phyloP scores from a whole-genome alignment of 106 monocot species.

The Dendrobium catenatum region DNA sequence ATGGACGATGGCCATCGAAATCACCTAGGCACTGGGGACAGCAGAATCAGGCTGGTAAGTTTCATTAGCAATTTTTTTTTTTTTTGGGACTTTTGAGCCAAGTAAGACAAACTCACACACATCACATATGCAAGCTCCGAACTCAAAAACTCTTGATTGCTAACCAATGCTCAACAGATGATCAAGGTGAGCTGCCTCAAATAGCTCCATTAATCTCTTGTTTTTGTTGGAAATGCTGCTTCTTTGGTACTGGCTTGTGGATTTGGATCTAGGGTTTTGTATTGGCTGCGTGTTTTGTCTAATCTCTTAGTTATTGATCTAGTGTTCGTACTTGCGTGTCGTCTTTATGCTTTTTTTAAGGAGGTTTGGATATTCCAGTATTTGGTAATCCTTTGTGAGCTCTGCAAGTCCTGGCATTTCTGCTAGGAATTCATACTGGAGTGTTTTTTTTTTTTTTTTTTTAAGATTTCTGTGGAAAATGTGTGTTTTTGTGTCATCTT shows the following conservation, averaged over 20 bases:
- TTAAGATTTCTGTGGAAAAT: neutral
- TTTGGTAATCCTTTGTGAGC: neutral
- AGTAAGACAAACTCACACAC: no score
- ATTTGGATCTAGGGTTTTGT: constrained; percentile 3
- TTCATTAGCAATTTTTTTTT: no score
- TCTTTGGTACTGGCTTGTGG: neutral
- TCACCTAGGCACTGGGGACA: neutral
- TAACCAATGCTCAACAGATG: no score
- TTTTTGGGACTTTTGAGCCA: no score
- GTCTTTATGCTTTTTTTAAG: neutral
- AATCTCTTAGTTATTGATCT: neutral
- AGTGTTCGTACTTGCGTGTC: neutral
- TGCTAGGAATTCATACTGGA: neutral
- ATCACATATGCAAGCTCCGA: no score
- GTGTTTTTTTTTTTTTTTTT: neutral
- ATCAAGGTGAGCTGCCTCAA: no score
- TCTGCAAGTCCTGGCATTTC: neutral
- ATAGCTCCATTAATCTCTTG: neutral
- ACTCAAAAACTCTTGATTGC: no score
- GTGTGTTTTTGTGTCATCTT: neutral
- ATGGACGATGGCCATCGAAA: constrained; percentile 1
- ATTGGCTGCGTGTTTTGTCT: neutral
- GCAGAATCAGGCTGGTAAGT: constrained; percentile 4
- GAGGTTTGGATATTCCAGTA: neutral
- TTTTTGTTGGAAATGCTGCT: neutral